phyloP scores from a whole-genome alignment of 2,329 filamentous ascomycete species.

The Emergomyces africanus region DNA sequence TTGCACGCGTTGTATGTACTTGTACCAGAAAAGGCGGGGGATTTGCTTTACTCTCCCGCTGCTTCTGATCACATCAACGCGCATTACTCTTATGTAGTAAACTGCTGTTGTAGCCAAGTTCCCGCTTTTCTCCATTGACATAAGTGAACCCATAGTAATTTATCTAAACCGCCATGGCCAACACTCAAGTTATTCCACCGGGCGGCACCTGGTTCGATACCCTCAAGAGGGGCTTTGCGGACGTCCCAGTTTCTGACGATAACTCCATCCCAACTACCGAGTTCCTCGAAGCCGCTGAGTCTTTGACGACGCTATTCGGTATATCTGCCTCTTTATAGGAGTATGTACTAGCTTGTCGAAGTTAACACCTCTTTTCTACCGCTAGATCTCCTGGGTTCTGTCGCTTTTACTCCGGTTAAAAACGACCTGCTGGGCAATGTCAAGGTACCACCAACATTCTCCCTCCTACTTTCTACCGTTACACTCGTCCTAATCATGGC shows the following conservation, averaged over 20 bases:
- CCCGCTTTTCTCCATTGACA: not conserved
- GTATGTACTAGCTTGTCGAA: not conserved
- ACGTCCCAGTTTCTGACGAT: slow-evolving; percentile 65
- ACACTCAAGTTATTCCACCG: slow-evolving; percentile 38
- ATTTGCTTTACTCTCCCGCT: not conserved
- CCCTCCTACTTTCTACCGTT: not conserved
- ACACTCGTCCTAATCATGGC: not conserved
- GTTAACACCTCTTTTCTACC: not conserved
- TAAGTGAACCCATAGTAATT: not conserved
- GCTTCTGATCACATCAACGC: slow-evolving; percentile 1
- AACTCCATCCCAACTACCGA: slow-evolving; percentile 70
- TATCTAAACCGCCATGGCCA: slow-evolving; percentile 37
- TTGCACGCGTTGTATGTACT: slow-evolving; percentile 13
- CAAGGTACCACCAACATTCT: slow-evolving; percentile 53
- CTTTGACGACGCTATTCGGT: slow-evolving; percentile 80
- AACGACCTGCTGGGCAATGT: slow-evolving; percentile 83
- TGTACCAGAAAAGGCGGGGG: not conserved
- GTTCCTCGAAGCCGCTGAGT: slow-evolving; percentile 86
- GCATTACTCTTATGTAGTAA: slow-evolving; percentile 2
- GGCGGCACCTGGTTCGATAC: slow-evolving; percentile 76
- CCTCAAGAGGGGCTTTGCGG: slow-evolving; percentile 68
- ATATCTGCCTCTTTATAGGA: slow-evolving; percentile 12
- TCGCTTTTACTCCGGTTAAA: slow-evolving; percentile 84
- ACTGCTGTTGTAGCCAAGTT: slow-evolving; percentile 5
- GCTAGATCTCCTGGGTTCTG: slow-evolving; percentile 47